Evolutionary conservation across 805 yeast species (phyloP).

Genomic region (Pachysolen tannophilus): DNA sequence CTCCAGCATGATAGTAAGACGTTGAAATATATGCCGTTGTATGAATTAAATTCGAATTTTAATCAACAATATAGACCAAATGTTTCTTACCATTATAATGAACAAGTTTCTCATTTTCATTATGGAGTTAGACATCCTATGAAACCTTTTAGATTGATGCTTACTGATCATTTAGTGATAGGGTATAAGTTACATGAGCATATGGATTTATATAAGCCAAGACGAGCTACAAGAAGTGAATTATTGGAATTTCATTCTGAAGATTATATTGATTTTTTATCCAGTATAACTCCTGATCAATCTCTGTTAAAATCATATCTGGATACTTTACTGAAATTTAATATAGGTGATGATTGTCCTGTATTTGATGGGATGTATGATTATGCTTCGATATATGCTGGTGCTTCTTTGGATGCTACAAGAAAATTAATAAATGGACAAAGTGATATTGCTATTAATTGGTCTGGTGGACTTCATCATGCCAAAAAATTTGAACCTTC

Average conservation of each 20-base stretch:
- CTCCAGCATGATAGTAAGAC: constrained; percentile 10
- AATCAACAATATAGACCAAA: constrained; percentile 37
- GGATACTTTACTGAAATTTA: constrained; percentile 58
- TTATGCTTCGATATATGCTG: constrained; percentile 81
- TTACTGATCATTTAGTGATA: constrained; percentile 85
- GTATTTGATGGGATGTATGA: constrained; percentile 93
- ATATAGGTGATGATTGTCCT: constrained; percentile 92
- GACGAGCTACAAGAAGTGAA: constrained; percentile 77
- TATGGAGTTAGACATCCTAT: constrained; percentile 96
- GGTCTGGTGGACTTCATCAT: constrained; percentile 96
- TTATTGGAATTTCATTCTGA: constrained; percentile 76
- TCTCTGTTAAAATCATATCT: constrained; percentile 40
- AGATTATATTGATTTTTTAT: constrained; percentile 75
- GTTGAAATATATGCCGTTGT: constrained; percentile 31
- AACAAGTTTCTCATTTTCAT: constrained; percentile 72
- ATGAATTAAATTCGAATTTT: constrained; percentile 31
- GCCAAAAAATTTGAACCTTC: constrained; percentile 93
- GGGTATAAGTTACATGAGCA: constrained; percentile 79
- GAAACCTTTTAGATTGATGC: constrained; percentile 92
- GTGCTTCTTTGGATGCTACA: constrained; percentile 92
- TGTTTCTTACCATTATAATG: constrained; percentile 86
- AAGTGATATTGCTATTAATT: constrained; percentile 91
- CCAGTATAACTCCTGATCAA: constrained; percentile 70
- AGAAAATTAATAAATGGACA: constrained; percentile 76
- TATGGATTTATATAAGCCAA: constrained; percentile 84